Base-by-base conservation (phyloP, 129 eudicot species). In the Chrysanthemum makinoi region DNA sequence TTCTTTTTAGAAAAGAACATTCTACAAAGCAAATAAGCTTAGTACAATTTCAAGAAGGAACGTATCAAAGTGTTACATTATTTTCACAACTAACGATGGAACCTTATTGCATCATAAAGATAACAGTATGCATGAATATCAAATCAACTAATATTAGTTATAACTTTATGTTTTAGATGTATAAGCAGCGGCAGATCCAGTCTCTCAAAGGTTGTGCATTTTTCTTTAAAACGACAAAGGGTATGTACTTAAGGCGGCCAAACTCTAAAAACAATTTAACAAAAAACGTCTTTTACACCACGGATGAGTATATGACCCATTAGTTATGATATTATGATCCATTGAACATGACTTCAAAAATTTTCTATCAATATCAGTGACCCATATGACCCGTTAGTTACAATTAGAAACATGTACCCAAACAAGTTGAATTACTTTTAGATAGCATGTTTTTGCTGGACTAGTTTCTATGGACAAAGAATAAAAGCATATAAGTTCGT, bases 1-100 rank as follows among this genome's bases (percentile, higher is more conserved):
- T 50, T 60, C 56, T 72, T 72, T 72, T 30, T 1, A 30, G 33
- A 49, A 72, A 46, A 16, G 4, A 49, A 7, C 59, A 62, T 62
- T 50, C 49, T 46, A 49, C 49, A 58, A 53, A 68, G 18, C 48
- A 28, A 15, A 68, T 17, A 8, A n/a, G 14, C 3, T 49, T 15
- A 15, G 33, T 5, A 19, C 35, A 13, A n/a, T 53, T 9, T 16
- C 19, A 18, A 17, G 33, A 39, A 56, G 19, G 24, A 52, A 35
- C 63, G 58, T 55, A 19, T 48, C 3, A 48, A 39, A 3, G 28
- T 44, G 11, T 63, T 7, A 33, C 0, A 5, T 19, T 57, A 43
- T 19, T 70, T 58, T 39, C 46, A 7, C 10, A 39, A 39, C 46
- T 7, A 39, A 39, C 0, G 2, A 1, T 6, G 9, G 46, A 35